Evolutionary conservation across 2,329 filamentous ascomycete genomes (phyloP).

Genomic region (Hymenoscyphus fraxineus): DNA sequence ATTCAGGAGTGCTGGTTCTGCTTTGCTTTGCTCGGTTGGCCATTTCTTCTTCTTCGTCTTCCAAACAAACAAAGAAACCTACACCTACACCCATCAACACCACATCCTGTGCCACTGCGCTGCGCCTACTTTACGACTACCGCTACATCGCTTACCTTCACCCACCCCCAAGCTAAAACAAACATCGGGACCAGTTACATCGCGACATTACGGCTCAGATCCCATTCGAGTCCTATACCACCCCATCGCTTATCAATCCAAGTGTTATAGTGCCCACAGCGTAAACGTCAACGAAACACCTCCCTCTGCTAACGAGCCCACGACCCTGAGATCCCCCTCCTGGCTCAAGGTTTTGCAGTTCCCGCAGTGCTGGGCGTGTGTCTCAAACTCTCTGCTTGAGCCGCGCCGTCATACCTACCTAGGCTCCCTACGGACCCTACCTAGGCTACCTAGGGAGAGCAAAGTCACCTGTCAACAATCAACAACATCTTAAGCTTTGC

Average conservation of each 20-base stretch:
- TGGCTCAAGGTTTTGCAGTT: not conserved
- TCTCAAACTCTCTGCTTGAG: slow-evolving; percentile 1
- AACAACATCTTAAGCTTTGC: slow-evolving; percentile 18
- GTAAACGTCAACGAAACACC: not conserved
- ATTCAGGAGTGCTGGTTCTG: not conserved
- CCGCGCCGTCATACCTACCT: slow-evolving; percentile 4
- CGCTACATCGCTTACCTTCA: not conserved
- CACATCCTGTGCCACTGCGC: not conserved
- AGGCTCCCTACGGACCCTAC: too few species aligned
- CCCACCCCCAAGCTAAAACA: not conserved
- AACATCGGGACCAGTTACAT: not conserved
- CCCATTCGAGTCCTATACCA: not conserved
- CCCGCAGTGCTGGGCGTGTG: not conserved
- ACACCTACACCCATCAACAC: not conserved
- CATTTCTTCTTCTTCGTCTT: slow-evolving; percentile 1
- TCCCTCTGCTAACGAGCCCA: not conserved
- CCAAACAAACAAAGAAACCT: not conserved
- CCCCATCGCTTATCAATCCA: not conserved
- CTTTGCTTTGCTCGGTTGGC: too few species aligned
- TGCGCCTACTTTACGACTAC: not conserved
- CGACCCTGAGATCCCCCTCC: not conserved
- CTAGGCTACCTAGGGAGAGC: not conserved
- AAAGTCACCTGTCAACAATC: slow-evolving; percentile 20
- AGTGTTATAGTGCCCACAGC: not conserved
- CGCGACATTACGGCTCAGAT: not conserved